Evolutionary conservation across 106 monocot genomes (phyloP).

Genomic region (Allium sativum): DNA sequence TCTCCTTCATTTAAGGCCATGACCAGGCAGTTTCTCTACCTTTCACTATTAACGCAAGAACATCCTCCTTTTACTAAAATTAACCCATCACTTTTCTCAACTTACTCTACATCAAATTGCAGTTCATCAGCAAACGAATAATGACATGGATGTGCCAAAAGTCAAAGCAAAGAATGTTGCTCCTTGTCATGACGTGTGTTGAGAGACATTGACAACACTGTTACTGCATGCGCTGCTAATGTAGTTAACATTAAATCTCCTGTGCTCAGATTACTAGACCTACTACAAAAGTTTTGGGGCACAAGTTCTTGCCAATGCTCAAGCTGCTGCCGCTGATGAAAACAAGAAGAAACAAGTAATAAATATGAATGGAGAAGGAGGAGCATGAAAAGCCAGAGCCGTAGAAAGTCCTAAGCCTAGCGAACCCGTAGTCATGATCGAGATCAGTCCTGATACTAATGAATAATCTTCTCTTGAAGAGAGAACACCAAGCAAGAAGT

Average conservation of each 20-base stretch:
- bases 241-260: conserved; percentile 3
- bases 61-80: too few relatives aligned
- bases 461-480: background rate
- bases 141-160: background rate
- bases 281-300: conserved; percentile 34
- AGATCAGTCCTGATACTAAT: conserved; percentile 21
- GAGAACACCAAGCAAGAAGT: background rate
- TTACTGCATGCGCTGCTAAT: background rate
- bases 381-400: conserved; percentile 11
- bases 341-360: conserved; percentile 10
- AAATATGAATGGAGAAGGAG: conserved; percentile 5
- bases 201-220: conserved; percentile 16
- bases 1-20: too few relatives aligned
- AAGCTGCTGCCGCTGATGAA: conserved; percentile 12
- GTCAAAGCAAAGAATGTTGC: conserved; percentile 9
- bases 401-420: conserved; percentile 5
- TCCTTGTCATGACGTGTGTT: conserved; percentile 4
- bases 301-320: conserved; percentile 39
- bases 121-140: background rate
- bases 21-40: too few relatives aligned
- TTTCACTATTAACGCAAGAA: too few relatives aligned
- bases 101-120: conserved; percentile 4
- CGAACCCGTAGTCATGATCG: conserved; percentile 16
- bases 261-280: conserved; percentile 9
- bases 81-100: too few relatives aligned